Percentiles rank a stretch among this genome's conserved stretches.
Conservation (phyloP, 306 rosid genomes). For the Prunus mongolica region DNA sequence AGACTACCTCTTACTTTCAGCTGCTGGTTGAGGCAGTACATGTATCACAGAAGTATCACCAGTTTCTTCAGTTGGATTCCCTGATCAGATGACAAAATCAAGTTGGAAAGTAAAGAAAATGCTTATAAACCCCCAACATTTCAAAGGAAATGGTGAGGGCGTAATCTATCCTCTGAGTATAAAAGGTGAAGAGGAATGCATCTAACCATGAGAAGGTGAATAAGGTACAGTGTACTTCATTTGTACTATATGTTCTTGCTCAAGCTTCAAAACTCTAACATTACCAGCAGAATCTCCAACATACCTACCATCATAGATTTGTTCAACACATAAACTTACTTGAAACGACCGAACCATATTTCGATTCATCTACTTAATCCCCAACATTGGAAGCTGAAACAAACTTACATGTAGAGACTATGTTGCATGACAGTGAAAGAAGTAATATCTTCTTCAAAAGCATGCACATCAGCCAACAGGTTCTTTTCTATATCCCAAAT, state of each 20-base stretch:
- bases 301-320: conserved; percentile 47
- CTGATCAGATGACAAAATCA: conserved; percentile 36
- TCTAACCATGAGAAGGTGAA: conserved; percentile 69
- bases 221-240: conserved; percentile 68
- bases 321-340: conserved; percentile 1
- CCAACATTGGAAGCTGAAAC: neutral
- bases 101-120: neutral
- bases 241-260: conserved; percentile 40
- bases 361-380: neutral
- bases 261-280: conserved; percentile 67
- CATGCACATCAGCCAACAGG: conserved; percentile 39
- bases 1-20: conserved; percentile 76
- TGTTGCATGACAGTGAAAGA: too few relatives aligned
- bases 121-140: neutral
- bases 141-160: neutral
- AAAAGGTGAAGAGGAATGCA: conserved; percentile 1
- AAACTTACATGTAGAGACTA: conserved; percentile 71
- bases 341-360: neutral
- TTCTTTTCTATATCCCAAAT: conserved; percentile 84
- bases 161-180: neutral
- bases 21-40: conserved; percentile 69
- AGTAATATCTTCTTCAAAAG: conserved; percentile 50
- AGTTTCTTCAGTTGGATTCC: conserved; percentile 46
- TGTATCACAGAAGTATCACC: conserved; percentile 43
- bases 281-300: conserved; percentile 72